These are phyloP conservation scores for Scenedesmus sp. DNA, from an alignment of 163 green algal species.

Conservation along the genomic window DNA sequence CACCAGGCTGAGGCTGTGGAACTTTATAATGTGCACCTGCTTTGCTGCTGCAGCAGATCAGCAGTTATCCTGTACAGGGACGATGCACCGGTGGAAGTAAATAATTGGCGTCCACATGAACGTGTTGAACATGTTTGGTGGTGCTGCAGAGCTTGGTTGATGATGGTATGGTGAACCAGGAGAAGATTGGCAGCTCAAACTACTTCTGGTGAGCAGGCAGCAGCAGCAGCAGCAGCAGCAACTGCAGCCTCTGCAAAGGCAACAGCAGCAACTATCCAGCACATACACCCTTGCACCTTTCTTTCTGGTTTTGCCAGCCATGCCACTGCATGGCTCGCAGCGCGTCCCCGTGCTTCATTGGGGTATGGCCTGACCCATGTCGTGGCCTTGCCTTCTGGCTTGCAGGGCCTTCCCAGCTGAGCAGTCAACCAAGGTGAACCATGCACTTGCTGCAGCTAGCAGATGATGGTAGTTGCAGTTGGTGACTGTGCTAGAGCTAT, in stretches of 20 bases:
- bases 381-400: neutral
- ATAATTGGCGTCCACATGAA: neutral
- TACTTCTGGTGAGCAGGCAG: slow-evolving; percentile 85
- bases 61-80: neutral
- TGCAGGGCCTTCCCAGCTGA: slow-evolving; percentile 84
- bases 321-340: neutral
- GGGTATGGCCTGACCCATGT: neutral
- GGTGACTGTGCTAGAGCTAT: neutral
- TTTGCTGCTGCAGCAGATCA: neutral
- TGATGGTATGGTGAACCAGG: slow-evolving; percentile 90
- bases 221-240: slow-evolving; percentile 6
- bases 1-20: neutral
- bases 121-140: no score
- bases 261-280: slow-evolving; percentile 11
- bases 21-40: neutral
- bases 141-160: slow-evolving; percentile 84
- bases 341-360: neutral
- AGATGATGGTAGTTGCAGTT: neutral
- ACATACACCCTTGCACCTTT: no score
- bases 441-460: neutral
- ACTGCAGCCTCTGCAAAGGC: neutral
- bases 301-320: no score
- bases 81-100: neutral
- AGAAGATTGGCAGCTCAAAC: slow-evolving; percentile 91
- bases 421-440: slow-evolving; percentile 77